phyloP scores from a whole-genome alignment of 78 protist genomes.

The Dictyostelium intermedium region DNA sequence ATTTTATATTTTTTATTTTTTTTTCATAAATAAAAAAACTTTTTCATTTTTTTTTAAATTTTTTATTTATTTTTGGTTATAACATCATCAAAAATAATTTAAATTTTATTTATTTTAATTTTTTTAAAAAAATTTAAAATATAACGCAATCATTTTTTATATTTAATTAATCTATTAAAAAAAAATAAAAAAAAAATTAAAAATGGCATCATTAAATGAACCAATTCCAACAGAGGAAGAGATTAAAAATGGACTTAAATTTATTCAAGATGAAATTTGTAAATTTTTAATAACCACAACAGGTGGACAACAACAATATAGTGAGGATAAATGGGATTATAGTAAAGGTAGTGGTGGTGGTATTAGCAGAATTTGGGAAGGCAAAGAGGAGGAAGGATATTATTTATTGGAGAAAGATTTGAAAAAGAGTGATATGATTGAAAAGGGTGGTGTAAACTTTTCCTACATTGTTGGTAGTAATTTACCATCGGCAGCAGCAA shows the following conservation, averaged over 20 bases:
- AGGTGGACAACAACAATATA: slow-evolving; percentile 11
- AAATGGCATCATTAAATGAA: background rate
- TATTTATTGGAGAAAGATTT: background rate
- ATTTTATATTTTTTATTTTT: no score
- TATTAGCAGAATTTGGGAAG: slow-evolving; percentile 80
- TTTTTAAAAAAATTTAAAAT: no score
- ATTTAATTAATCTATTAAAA: no score
- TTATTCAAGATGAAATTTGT: slow-evolving; percentile 29
- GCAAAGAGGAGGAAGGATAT: slow-evolving; percentile 18
- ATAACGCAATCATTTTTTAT: background rate
- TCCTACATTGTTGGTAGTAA: slow-evolving; percentile 68
- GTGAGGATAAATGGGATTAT: slow-evolving; percentile 73
- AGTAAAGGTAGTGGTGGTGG: slow-evolving; percentile 84
- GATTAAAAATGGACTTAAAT: slow-evolving; percentile 47
- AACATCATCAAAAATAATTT: background rate
- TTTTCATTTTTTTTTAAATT: background rate
- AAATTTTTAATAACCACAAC: slow-evolving; percentile 22
- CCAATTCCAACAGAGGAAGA: slow-evolving; percentile 1
- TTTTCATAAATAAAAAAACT: no score
- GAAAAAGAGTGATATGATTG: background rate
- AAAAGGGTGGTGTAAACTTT: slow-evolving; percentile 85
- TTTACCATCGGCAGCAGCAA: slow-evolving; percentile 74
- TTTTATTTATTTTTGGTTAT: background rate
- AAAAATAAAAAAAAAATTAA: background rate
- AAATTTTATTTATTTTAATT: background rate